These are phyloP conservation scores for Zymoseptoria crescenta DNA, from an alignment of 2,329 filamentous ascomycete genomes.

Conservation along the genomic window DNA sequence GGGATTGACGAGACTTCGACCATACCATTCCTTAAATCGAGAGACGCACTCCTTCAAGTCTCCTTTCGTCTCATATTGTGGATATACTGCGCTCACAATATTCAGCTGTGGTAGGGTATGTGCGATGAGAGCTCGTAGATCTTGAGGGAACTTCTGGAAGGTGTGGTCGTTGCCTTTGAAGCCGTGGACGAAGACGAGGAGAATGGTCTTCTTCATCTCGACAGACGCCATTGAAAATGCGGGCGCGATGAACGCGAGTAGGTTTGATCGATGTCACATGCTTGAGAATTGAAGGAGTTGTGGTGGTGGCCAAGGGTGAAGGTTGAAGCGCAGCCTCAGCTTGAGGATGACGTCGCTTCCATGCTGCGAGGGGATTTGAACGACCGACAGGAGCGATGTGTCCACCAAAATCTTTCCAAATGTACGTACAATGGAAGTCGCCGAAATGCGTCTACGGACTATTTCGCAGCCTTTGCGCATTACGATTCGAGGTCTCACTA, in stretches of 20 bases:
- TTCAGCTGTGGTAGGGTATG: constrained; percentile 61
- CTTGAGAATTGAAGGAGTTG: background rate
- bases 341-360: background rate
- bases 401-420: too few relatives aligned
- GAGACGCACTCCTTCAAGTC: constrained; percentile 64
- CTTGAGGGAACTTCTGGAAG: constrained; percentile 67
- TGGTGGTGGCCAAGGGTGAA: background rate
- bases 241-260: background rate
- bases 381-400: too few relatives aligned
- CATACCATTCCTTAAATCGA: constrained; percentile 67
- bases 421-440: too few relatives aligned
- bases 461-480: too few relatives aligned
- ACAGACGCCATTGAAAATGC: background rate
- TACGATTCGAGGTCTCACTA: too few relatives aligned
- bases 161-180: constrained; percentile 81
- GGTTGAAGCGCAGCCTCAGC: background rate
- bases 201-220: constrained; percentile 59
- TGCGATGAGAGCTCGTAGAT: constrained; percentile 58
- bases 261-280: background rate
- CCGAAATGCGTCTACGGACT: too few relatives aligned
- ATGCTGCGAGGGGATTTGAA: background rate
- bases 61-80: constrained; percentile 73
- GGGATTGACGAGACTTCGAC: constrained; percentile 2
- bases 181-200: constrained; percentile 79
- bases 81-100: constrained; percentile 64